phyloP scores from a whole-genome alignment of 257 asterid species.

The Datura wrightii region DNA sequence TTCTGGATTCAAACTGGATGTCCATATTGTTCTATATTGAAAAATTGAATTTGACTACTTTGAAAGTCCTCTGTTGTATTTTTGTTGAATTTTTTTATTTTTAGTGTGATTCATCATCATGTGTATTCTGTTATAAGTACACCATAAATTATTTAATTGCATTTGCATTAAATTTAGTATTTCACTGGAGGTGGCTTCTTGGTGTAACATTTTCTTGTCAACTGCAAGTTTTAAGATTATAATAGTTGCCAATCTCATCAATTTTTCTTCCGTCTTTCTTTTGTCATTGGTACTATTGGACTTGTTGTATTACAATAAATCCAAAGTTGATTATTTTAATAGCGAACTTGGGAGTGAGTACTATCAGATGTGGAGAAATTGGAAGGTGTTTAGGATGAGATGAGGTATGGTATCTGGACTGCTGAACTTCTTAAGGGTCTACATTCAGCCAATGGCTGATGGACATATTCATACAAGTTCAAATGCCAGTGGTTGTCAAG shows the following conservation, averaged over 20 bases:
- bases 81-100: conserved; percentile 49
- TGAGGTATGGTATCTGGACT: conserved; percentile 75
- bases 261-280: not conserved
- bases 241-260: not conserved
- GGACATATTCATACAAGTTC: conserved; percentile 53
- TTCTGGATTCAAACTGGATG: conserved; percentile 63
- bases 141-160: not conserved
- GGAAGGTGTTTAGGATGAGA: conserved; percentile 75
- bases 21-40: conserved; percentile 35
- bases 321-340: not conserved
- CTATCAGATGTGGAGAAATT: conserved; percentile 51
- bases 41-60: conserved; percentile 49
- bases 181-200: conserved; percentile 12
- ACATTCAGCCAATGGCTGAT: conserved; percentile 63
- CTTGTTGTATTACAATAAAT: not conserved
- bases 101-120: conserved; percentile 41
- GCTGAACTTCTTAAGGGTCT: conserved; percentile 68
- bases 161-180: conserved; percentile 10
- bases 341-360: conserved; percentile 15
- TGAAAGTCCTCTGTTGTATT: conserved; percentile 36
- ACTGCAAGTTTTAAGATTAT: conserved; percentile 16
- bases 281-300: conserved; percentile 7
- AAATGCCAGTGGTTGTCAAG: conserved; percentile 63
- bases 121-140: conserved; percentile 34
- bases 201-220: not conserved